Base-by-base conservation (phyloP, 305 asterid species). In the Striga hermonthica region DNA sequence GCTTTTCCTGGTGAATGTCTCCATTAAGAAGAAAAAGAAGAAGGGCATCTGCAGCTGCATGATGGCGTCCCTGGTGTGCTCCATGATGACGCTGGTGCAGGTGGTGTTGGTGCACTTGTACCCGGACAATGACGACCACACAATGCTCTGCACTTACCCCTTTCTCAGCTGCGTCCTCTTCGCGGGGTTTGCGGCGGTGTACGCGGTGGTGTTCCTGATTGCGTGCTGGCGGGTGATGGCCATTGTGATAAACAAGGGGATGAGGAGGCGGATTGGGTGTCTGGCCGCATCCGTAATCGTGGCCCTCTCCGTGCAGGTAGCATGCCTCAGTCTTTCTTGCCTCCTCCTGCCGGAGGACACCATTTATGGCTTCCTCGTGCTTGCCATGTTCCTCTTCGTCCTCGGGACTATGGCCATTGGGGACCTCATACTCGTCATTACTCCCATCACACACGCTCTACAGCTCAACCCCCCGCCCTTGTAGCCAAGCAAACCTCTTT, bases 221-320 rank as follows among this genome's bases (percentile, higher is more conserved):
- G 84, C 96, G 37, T 90, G 88, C 43, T 87, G 90, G 87, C 68
- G 84, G 8, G 92, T 87, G 39, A 77, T 78, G 75, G 82, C 77
- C 0, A 62, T 86, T 5, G 97, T 83, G 54, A 88, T 90, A 66
- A 90, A 90, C 69, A 87, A 90, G 71, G 79, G 81, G 34, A 83
- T 84, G 54, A 72, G 87, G 60, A 75, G 65, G 5, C 81, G 96
- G 64, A 67, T 90, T 45, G 77, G 83, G 58, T 3, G 73, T 60
- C 80, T 90, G 5, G 88, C 84, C 0, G 13, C 74, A 0, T 67
- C 89, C 55, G 81, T 87, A 22, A 80, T 86, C 88, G 72, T 83
- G 57, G 74, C 82, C 16, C 68, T 90, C 44, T 84, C 97, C 6
- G 40, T 79, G 73, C 96, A 90, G 67, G 60, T 84, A 3, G 62